Base-by-base conservation (phyloP, 306 rosid genomes). In the Cajanus cajan region DNA sequence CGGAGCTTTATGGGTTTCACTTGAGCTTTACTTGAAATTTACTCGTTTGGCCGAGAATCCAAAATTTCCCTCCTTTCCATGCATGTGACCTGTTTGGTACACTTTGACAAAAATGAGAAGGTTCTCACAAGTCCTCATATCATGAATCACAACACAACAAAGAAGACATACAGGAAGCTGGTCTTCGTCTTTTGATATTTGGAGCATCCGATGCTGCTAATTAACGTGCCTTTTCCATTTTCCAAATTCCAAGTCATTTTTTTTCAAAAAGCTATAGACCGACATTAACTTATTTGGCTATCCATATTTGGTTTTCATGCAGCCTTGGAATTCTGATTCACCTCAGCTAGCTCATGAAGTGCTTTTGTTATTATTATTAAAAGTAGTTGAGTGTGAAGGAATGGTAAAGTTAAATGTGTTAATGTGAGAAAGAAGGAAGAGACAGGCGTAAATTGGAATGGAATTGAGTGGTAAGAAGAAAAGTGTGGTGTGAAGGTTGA, bases 91-190 rank as follows among this genome's bases (percentile, higher is more conserved):
- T 31, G 75, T 68, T 80, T 51, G 77, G 41, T 44, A 8, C 73
- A 54, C 71, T 72, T 82, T 74, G 87, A 87, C 87, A 81, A 82
- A 68, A 84, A 72, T 36, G 77, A 74, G 82, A 87, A 89, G 82
- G 77, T 87, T 88, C 84, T 71, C 75, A 33, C 6, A 8, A 36
- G 63, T 51, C 45, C 74, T 61, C 13, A 68, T 25, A 50, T 25
- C 50, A 59, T 43, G 44, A 69, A 18, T 15, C 15, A 8, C 4
- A 44, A 22, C 74, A 77, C 39, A 37, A 59, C 11, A 40, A 7
- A 11, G 6, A 28, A 75, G 80, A 83, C 66, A 85, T 65, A 37
- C 76, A 37, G 14, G 54, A 65, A 79, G 34, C 13, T 69, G 41
- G 55, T 47, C 40, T 40, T 65, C 80, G 34, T 55, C 39, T 52